Evolutionary conservation across 2,329 filamentous ascomycete genomes (phyloP).

Genomic region (Chaetomiaceae sp.): DNA sequence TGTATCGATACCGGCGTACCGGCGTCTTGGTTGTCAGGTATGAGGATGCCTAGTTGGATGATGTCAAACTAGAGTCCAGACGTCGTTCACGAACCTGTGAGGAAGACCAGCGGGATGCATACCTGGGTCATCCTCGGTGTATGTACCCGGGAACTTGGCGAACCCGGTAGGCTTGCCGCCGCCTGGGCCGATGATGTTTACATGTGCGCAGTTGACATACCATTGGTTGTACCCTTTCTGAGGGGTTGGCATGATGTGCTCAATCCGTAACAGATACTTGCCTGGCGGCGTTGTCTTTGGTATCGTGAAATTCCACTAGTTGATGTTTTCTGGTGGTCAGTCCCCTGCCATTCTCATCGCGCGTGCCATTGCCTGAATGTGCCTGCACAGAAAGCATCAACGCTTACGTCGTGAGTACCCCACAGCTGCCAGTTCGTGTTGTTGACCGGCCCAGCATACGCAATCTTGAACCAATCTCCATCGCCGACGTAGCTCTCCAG

Average conservation of each 20-base stretch:
- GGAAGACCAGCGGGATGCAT: no score
- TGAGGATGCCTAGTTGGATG: conserved; percentile 5
- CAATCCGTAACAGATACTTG: conserved; percentile 18
- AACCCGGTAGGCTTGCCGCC: conserved; percentile 14
- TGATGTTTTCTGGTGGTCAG: no score
- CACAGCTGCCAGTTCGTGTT: conserved; percentile 11
- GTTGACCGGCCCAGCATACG: conserved; percentile 6
- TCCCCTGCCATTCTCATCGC: no score
- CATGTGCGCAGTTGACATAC: conserved; percentile 17
- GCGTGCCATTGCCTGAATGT: no score
- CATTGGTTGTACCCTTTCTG: conserved; percentile 11
- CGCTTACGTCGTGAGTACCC: conserved; percentile 1
- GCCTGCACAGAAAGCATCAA: no score
- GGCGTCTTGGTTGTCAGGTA: conserved; percentile 8
- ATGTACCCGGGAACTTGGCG: conserved; percentile 13
- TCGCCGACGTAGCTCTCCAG: conserved; percentile 10
- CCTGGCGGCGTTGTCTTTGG: conserved; percentile 14
- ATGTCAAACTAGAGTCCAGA: neutral
- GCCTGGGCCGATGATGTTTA: conserved; percentile 15
- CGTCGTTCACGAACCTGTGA: no score
- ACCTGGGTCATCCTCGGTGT: conserved; percentile 12
- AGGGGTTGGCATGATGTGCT: conserved; percentile 10
- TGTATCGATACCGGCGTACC: conserved; percentile 1
- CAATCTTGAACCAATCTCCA: conserved; percentile 20
- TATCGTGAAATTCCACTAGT: conserved; percentile 19